phyloP scores from a whole-genome alignment of 768 basidiomycete genomes.

The Nidula microcarpa region DNA sequence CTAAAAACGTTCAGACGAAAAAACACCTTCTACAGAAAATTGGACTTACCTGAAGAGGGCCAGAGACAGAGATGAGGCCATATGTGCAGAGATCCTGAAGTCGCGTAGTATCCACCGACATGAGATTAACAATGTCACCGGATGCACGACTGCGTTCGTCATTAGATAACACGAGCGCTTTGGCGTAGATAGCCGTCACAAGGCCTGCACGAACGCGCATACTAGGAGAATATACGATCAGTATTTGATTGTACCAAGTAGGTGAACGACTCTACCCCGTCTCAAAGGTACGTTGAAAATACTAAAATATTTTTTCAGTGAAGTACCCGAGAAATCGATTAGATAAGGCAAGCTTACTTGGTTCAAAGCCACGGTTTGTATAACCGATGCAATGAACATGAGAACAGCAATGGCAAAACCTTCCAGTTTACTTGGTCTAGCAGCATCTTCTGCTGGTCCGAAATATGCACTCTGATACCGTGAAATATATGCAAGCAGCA shows the following conservation, averaged over 20 bases:
- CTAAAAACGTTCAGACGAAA: conserved; percentile 25
- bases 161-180: conserved; percentile 81
- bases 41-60: conserved; percentile 70
- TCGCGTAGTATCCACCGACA: conserved; percentile 82
- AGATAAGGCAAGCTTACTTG: conserved; percentile 45
- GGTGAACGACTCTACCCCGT: conserved; percentile 40
- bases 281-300: conserved; percentile 81
- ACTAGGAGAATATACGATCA: conserved; percentile 21
- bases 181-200: conserved; percentile 81
- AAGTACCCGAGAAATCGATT: neutral
- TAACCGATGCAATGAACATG: conserved; percentile 82
- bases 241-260: neutral
- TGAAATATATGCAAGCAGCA: conserved; percentile 79
- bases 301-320: conserved; percentile 35
- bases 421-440: conserved; percentile 38
- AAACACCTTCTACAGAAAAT: neutral
- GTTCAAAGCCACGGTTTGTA: conserved; percentile 77
- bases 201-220: conserved; percentile 95
- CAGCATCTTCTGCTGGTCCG: conserved; percentile 12
- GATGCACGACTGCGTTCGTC: conserved; percentile 79
- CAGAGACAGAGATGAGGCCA: conserved; percentile 81
- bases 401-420: conserved; percentile 73
- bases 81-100: conserved; percentile 81
- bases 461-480: conserved; percentile 59
- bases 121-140: conserved; percentile 93